Base-by-base conservation (phyloP, 257 asterid species). In the Solanum dulcamara region DNA sequence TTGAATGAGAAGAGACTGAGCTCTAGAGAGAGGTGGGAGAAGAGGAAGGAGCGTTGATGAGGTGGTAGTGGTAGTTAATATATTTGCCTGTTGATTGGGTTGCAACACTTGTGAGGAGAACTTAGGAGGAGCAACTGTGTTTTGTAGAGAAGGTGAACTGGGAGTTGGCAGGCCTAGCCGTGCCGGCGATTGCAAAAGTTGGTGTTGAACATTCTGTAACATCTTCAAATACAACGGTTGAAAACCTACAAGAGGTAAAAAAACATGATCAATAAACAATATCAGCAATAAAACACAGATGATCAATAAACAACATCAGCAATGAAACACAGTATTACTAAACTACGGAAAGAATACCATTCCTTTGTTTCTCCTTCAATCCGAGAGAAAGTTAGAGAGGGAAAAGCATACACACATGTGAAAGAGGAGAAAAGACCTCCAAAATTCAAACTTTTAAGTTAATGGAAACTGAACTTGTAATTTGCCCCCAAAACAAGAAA, bases 11-110 rank as follows among this genome's bases (percentile, higher is more conserved):
- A 95, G 95, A 60, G 97, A 88, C 79, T 93, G 99, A 77, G 98
- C 99, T 88, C 99, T 91, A 24, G 98, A 93, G 70, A 96, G 94
- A 40, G 99, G 99, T 6, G 98, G 97, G 55, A 96, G 93, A 71
- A 96, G 98, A 80, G 98, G 97, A 42, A 96, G 98, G 77, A 96
- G 97, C 0, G 93, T 86, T n/a, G 96, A 90, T 53, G 99, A 94
- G 28, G 94, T 93, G n/a, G 92, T 33, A 14, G 95, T 89, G 2
- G 89, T 83, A 17, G 89, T 85, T 38, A 90, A 84, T 83, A 89
- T 90, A 85, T 89, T 90, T 38, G 88, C 55, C 15, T 90, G 88
- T 68, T 90, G 97, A 38, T 87, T 81, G 50, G 93, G 77, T 14
- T 91, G 97, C 18, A 87, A 74, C 81, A 85, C 83, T 87, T 90